These are phyloP conservation scores for Dictyostelium capitatum DNA, from an alignment of 78 protist species.

Conservation along the genomic window DNA sequence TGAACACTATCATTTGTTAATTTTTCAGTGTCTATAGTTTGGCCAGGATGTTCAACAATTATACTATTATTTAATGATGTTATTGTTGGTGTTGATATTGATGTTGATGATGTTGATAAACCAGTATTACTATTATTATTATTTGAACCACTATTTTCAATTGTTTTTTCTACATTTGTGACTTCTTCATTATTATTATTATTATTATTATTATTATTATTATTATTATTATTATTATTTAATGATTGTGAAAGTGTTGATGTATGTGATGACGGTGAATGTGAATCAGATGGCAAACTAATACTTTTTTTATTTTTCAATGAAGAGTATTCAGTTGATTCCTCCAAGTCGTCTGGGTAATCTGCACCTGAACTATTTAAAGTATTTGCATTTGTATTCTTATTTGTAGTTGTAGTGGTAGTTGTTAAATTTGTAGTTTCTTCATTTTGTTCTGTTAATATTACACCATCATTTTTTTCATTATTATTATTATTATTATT, in stretches of 20 bases:
- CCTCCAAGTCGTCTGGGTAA: background rate
- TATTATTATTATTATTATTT: background rate
- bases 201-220: background rate
- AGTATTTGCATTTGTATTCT: too few species aligned
- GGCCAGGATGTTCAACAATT: too few species aligned
- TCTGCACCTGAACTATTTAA: background rate
- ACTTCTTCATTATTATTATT: background rate
- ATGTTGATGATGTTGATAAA: too few species aligned
- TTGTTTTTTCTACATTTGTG: too few species aligned
- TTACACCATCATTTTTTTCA: background rate
- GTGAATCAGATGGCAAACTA: background rate
- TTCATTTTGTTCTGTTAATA: background rate
- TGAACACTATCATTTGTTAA: too few species aligned
- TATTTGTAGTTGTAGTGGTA: background rate
- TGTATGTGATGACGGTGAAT: background rate
- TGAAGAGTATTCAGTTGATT: background rate
- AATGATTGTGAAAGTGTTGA: background rate
- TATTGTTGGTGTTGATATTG: too few species aligned
- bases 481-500: background rate
- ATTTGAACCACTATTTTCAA: too few species aligned
- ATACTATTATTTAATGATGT: too few species aligned
- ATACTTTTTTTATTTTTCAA: background rate
- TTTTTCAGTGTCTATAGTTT: too few species aligned
- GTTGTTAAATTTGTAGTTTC: background rate
- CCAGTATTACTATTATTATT: too few species aligned